Evolutionary conservation across 169 alveolate species (phyloP).

Genomic region (Plasmodium coatneyi): DNA sequence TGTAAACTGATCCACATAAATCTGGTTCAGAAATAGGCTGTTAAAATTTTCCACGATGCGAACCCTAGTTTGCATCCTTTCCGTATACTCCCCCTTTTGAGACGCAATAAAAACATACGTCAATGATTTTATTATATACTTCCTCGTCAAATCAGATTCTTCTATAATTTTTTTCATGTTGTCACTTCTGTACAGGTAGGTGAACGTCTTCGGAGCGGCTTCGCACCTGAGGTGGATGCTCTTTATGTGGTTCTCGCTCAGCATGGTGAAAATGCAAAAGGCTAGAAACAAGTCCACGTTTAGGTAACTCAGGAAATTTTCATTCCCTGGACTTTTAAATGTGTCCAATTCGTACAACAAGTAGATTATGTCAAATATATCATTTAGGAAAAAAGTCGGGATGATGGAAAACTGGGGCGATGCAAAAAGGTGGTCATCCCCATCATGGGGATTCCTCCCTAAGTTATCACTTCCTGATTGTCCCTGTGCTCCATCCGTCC

Average conservation of each 20-base stretch:
- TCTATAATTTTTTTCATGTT: constrained; percentile 54
- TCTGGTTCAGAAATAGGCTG: constrained; percentile 77
- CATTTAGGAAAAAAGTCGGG: constrained; percentile 84
- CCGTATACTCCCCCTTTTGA: constrained; percentile 86
- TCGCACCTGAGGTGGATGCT: constrained; percentile 90
- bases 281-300: constrained; percentile 88
- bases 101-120: constrained; percentile 84
- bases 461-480: neutral
- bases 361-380: constrained; percentile 80
- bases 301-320: constrained; percentile 78
- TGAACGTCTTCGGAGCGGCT: constrained; percentile 81
- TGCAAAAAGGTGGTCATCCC: constrained; percentile 44
- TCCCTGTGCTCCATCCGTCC: neutral
- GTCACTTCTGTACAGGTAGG: constrained; percentile 78
- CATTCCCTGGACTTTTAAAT: constrained; percentile 74
- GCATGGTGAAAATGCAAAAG: constrained; percentile 85
- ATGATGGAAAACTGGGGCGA: constrained; percentile 86
- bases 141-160: constrained; percentile 75
- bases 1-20: constrained; percentile 81
- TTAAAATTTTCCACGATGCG: constrained; percentile 84
- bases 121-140: constrained; percentile 84
- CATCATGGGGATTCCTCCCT: neutral
- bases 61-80: constrained; percentile 84
- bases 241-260: constrained; percentile 82
- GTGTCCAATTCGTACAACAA: constrained; percentile 75